Base-by-base conservation (phyloP, 169 alveolate genomes). In the Plasmodium gaboni region DNA sequence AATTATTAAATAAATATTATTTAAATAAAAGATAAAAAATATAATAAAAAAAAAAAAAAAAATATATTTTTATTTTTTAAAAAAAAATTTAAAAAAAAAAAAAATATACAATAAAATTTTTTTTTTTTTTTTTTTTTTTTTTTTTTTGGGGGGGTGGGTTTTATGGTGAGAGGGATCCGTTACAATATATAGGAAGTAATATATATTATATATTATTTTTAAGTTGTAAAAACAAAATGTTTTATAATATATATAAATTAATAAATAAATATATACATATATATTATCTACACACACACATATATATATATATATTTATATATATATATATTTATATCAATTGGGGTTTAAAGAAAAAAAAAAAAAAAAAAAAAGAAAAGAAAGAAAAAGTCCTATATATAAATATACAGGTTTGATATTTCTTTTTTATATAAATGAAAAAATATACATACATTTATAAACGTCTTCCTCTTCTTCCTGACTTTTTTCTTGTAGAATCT, bases 401-500 rank as follows among this genome's bases (percentile, higher is more conserved):
- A 38, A 38, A 53, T 53, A n/a, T n/a, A 38, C 10, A 5, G 46
- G 46, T 1, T 38, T 38, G 46, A 15, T 60, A 60, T 28, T 28
- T 65, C 50, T 15, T 46, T 70, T 70, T 50, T 64, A 38, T 26
- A 17, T 67, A 61, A 7, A 65, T 51, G 51, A 64, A 55, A 19
- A 72, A 64, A 55, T 7, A 32, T 44, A 46, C 2, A 26, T 22
- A 38, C 19, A 32, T 74, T 88, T 93, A 99, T 97, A 99, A 95
- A 94, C 99, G 97, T 94, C 99, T 98, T 88, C 99, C 99, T 94
- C 99, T 98, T 89, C 99, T 97, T 89, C 99, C 99, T 72, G 99
- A 98, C 94, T 96, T 98, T 94, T 99, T 97, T 93, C 99, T 98
- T 69, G 99, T 98, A 83, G 98, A 95, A 93, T 99, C 99, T 44